Percentiles rank a stretch among this genome's conserved stretches.
phyloP scores from a whole-genome alignment of 345 rosid genomes.

The Geranium brycei region DNA sequence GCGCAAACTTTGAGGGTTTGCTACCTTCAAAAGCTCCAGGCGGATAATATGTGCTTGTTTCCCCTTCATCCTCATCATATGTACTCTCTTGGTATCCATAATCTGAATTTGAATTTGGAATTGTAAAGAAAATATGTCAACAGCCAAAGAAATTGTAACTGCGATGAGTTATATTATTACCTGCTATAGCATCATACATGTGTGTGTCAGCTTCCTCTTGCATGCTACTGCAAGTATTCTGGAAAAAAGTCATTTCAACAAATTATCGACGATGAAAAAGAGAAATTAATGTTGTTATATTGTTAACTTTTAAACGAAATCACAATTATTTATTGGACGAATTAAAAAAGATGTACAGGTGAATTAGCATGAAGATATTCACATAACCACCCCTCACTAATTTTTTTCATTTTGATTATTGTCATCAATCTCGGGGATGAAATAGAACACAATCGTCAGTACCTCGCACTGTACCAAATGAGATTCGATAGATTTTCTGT shows the following conservation, averaged over 20 bases:
- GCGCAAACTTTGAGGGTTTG: slow-evolving; percentile 42
- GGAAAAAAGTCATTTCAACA: slow-evolving; percentile 7
- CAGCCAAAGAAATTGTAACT: slow-evolving; percentile 5
- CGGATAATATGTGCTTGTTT: slow-evolving; percentile 56
- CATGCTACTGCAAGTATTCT: slow-evolving; percentile 65
- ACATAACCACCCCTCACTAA: not conserved
- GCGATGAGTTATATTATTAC: slow-evolving; percentile 24
- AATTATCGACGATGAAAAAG: not conserved
- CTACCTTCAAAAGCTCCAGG: slow-evolving; percentile 49
- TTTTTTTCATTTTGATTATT: not conserved
- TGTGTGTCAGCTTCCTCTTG: slow-evolving; percentile 88
- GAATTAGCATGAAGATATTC: not conserved
- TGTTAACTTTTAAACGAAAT: too few species aligned
- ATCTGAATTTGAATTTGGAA: slow-evolving; percentile 32
- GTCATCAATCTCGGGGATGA: not conserved
- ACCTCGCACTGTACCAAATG: slow-evolving; percentile 50
- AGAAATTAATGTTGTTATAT: not conserved
- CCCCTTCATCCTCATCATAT: slow-evolving; percentile 83
- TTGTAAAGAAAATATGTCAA: slow-evolving; percentile 10
- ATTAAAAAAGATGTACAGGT: not conserved
- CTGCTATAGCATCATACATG: slow-evolving; percentile 53
- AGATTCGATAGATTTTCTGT: slow-evolving; percentile 70
- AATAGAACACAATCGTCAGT: slow-evolving; percentile 3
- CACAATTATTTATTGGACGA: too few species aligned
- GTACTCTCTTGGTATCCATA: slow-evolving; percentile 41